These are phyloP conservation scores for Cutaneotrichosporon arboriforme DNA, from an alignment of 1,284 basidiomycete species.

Conservation along the genomic window DNA sequence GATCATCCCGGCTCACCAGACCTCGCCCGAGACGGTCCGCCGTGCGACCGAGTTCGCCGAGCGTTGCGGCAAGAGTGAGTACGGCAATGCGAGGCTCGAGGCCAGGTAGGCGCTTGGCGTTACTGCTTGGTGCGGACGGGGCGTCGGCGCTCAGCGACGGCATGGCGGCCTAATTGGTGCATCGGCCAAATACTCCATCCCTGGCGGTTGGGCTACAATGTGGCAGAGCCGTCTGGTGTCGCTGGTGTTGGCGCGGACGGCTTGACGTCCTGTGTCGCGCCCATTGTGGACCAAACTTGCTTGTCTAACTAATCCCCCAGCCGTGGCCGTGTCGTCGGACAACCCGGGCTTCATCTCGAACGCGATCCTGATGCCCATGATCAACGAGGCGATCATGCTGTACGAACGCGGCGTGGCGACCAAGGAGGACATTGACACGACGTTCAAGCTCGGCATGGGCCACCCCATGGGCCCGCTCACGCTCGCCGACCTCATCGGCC, in stretches of 20 bases:
- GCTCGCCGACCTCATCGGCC: conserved; percentile 82
- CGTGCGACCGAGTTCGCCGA: conserved; percentile 75
- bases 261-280: too few relatives aligned
- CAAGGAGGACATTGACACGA: conserved; percentile 91
- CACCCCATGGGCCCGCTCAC: conserved; percentile 93
- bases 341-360: conserved; percentile 67
- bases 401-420: conserved; percentile 87
- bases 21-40: conserved; percentile 66
- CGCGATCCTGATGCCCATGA: conserved; percentile 49
- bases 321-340: conserved; percentile 80
- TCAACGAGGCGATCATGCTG: conserved; percentile 77
- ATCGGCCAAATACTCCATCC: too few relatives aligned
- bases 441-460: conserved; percentile 86
- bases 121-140: too few relatives aligned
- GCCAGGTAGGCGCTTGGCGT: too few relatives aligned
- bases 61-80: conserved; percentile 80
- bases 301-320: too few relatives aligned
- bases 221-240: too few relatives aligned
- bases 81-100: background rate
- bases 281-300: too few relatives aligned
- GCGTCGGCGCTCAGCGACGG: too few relatives aligned
- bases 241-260: too few relatives aligned
- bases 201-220: too few relatives aligned
- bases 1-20: conserved; percentile 88
- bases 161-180: too few relatives aligned